Conservation (phyloP, 306 rosid genomes). For the Trifolium pratense region DNA sequence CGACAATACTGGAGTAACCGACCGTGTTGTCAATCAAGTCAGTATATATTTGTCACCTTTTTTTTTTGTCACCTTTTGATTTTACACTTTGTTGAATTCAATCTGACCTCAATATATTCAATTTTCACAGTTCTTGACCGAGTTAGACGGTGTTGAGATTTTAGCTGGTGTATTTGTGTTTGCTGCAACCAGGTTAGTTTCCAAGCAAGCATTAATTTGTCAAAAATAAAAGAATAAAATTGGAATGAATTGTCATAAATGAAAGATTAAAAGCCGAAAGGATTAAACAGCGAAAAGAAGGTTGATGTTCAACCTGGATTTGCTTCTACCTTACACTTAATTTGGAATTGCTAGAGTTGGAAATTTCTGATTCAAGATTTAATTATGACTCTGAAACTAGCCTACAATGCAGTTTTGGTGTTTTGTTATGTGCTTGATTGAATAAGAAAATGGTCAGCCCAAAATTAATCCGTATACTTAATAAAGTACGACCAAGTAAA, state of each 20-base stretch:
- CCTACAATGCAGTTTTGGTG: neutral
- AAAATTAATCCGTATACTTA: conserved; percentile 1
- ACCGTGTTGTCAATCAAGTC: conserved; percentile 97
- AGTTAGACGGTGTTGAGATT: conserved; percentile 94
- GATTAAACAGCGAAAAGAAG: conserved; percentile 23
- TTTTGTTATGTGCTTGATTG: conserved; percentile 11
- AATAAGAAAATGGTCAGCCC: neutral
- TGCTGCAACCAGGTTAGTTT: conserved; percentile 96
- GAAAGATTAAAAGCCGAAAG: neutral
- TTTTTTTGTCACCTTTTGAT: conserved; percentile 20
- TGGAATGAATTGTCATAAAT: neutral
- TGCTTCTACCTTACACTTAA: conserved; percentile 20
- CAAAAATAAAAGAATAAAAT: conserved; percentile 11
- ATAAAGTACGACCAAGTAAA: neutral
- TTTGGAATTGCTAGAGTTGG: conserved; percentile 32
- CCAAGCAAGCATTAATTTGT: conserved; percentile 35
- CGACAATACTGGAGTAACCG: conserved; percentile 98
- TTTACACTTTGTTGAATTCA: conserved; percentile 35
- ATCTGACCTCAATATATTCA: conserved; percentile 42
- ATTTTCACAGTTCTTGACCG: conserved; percentile 83
- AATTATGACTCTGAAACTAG: conserved; percentile 17
- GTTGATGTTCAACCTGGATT: conserved; percentile 20
- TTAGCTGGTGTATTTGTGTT: conserved; percentile 95
- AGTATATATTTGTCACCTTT: conserved; percentile 38
- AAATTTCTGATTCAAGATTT: conserved; percentile 27